Evolutionary conservation across 805 yeast species (phyloP).

Genomic region (Candida sakaeoensis): DNA sequence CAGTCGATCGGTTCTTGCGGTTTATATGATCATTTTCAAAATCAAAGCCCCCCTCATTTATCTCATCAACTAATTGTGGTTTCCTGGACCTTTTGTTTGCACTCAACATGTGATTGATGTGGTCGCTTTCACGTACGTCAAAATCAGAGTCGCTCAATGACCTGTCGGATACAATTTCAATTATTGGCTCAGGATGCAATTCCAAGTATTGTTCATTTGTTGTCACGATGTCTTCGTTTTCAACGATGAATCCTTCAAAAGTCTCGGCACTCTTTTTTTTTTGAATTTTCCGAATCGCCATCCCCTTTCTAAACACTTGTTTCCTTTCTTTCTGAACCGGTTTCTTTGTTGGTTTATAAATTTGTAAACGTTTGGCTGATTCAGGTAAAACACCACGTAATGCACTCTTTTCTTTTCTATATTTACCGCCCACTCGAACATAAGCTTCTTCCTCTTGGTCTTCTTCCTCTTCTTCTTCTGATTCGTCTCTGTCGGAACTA

Average conservation of each 20-base stretch:
- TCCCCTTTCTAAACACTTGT: constrained; percentile 29
- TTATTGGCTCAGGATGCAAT: too few species aligned
- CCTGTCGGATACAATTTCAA: background rate
- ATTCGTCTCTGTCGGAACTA: constrained; percentile 1
- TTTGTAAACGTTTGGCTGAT: constrained; percentile 31
- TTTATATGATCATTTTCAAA: too few species aligned
- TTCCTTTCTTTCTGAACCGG: constrained; percentile 2
- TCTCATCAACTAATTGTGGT: too few species aligned
- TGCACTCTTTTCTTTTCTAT: constrained; percentile 25
- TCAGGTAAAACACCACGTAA: constrained; percentile 38
- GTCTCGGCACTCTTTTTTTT: constrained; percentile 8
- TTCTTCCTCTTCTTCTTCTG: constrained; percentile 1
- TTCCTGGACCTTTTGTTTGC: too few species aligned
- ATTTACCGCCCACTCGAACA: constrained; percentile 24
- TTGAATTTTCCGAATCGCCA: constrained; percentile 29
- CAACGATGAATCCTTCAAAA: constrained; percentile 15
- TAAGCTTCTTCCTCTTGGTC: constrained; percentile 8
- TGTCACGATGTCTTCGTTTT: too few species aligned
- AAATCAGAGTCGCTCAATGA: background rate
- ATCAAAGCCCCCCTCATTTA: too few species aligned
- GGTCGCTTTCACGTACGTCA: constrained; percentile 14
- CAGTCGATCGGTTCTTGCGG: too few species aligned
- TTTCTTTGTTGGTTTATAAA: constrained; percentile 15
- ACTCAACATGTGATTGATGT: constrained; percentile 17
- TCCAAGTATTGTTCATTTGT: too few species aligned